Evolutionary conservation across 1,284 basidiomycete species (phyloP).

Genomic region (Inonotus hispidus): DNA sequence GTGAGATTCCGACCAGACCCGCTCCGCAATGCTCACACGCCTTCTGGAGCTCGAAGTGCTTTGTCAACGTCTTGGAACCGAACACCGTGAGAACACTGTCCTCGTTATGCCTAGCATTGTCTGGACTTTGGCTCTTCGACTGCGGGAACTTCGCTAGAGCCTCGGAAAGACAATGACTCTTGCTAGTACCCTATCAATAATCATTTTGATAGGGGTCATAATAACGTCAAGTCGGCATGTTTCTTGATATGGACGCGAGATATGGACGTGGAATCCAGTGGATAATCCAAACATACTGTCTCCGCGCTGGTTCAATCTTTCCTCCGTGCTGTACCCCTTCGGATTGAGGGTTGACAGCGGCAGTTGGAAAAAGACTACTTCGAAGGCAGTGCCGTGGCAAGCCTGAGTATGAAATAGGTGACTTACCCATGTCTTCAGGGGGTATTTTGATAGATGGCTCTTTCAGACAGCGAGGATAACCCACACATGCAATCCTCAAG

Average conservation of each 20-base stretch:
- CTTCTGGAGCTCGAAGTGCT: not conserved
- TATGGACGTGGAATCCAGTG: no score
- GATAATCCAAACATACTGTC: no score
- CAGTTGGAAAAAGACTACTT: not conserved
- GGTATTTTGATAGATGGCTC: not conserved
- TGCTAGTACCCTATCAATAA: not conserved
- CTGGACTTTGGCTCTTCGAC: not conserved
- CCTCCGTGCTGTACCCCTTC: not conserved
- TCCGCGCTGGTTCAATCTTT: not conserved
- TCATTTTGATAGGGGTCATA: not conserved
- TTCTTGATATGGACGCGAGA: no score
- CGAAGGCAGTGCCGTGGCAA: not conserved
- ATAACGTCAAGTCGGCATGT: no score
- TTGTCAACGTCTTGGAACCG: not conserved
- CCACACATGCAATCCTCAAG: no score
- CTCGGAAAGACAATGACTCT: not conserved
- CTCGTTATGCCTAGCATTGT: not conserved
- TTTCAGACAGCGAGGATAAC: no score
- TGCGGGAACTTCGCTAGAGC: not conserved
- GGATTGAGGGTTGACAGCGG: not conserved
- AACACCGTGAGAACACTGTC: not conserved
- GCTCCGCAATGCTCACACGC: not conserved
- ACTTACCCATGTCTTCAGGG: not conserved
- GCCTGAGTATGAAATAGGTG: not conserved
- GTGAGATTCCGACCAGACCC: constrained; percentile 1